Evolutionary conservation across 1,284 basidiomycete species (phyloP), one percentile per base, ranked within the genome.

Genomic region (Marasmius sp.): DNA sequence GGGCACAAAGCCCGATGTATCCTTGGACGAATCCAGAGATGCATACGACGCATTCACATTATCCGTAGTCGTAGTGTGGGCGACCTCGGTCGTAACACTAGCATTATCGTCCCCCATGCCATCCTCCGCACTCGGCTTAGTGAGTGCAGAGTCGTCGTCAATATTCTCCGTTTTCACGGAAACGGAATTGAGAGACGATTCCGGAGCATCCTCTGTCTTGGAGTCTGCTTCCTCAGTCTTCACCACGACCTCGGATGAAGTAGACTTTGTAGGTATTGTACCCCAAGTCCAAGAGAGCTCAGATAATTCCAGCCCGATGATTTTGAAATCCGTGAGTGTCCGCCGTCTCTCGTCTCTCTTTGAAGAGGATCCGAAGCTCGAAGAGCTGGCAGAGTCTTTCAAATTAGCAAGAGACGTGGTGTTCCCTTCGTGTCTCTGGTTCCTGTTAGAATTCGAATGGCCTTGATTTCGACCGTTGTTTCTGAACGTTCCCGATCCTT

Each of bases 261-360:
- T 36, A 45, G 41, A 18, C 14, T 54, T 60, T 14, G 38, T 72
- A 18, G 82, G 81, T 58, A 85, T 69, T 59, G 75, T 66, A 65
- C 91, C 90, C 91, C 92, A 93, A 55, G 79, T 80, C 91, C 91
- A 93, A 69, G 75, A 77, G 62, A 93, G 76, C 66, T 87, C 87
- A 68, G 78, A 81, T 68, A 97, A 89, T 73, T 93, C 88, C 69
- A 97, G 82, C 27, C 92, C 94, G 68, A 95, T 82, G 72, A 98
- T 95, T 77, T 96, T 93, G 85, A 97, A 98, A 79, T 97, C 95
- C 52, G 95, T 97, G 71, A 97, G 86, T 39, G 94, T 96, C 63
- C 93, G 86, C 69, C 88, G 79, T 75, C 91, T 85, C 78, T 92
- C 85, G 75, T 94, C 87, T 74, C 88, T 89, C 83, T 91, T 91